Conservation (phyloP, 2,329 filamentous ascomycete genomes). For the Corniculantispora saksenae region DNA sequence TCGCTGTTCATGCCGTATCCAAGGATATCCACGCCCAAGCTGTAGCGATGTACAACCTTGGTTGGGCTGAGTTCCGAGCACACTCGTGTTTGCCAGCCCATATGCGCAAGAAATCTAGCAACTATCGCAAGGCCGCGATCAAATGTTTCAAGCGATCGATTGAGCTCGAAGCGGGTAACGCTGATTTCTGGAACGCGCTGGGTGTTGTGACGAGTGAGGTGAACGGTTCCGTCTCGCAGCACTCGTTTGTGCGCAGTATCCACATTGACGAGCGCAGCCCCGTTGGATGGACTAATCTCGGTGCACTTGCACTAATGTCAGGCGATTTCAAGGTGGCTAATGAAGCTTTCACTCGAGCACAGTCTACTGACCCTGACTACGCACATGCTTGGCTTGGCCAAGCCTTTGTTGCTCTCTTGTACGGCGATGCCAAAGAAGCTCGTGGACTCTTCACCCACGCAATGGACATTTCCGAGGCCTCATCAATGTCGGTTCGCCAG, state of each 20-base stretch:
- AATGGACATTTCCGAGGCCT: conserved; percentile 85
- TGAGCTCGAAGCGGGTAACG: conserved; percentile 88
- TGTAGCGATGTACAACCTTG: conserved; percentile 95
- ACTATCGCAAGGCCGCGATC: conserved; percentile 78
- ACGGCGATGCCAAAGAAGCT: conserved; percentile 75
- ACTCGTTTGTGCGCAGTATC: conserved; percentile 89
- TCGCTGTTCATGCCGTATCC: conserved; percentile 72
- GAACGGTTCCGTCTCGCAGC: conserved; percentile 86
- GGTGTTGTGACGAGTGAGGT: conserved; percentile 86
- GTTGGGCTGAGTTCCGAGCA: conserved; percentile 87
- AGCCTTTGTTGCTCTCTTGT: conserved; percentile 77
- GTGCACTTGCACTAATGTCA: conserved; percentile 80
- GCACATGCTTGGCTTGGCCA: conserved; percentile 93
- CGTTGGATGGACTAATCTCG: conserved; percentile 87
- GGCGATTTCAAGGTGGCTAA: conserved; percentile 86
- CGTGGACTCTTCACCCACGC: conserved; percentile 88
- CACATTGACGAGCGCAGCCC: conserved; percentile 87
- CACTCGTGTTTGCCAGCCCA: conserved; percentile 63
- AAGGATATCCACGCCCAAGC: conserved; percentile 84
- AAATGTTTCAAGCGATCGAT: conserved; percentile 94
- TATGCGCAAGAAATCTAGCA: conserved; percentile 59
- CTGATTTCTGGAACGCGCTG: conserved; percentile 96
- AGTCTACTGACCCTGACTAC: conserved; percentile 93
- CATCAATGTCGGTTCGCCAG: conserved; percentile 69
- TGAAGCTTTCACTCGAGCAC: conserved; percentile 83